Evolutionary conservation across 352 stramenopile species (phyloP).

Genomic region (Phytopythium oedochilum): DNA sequence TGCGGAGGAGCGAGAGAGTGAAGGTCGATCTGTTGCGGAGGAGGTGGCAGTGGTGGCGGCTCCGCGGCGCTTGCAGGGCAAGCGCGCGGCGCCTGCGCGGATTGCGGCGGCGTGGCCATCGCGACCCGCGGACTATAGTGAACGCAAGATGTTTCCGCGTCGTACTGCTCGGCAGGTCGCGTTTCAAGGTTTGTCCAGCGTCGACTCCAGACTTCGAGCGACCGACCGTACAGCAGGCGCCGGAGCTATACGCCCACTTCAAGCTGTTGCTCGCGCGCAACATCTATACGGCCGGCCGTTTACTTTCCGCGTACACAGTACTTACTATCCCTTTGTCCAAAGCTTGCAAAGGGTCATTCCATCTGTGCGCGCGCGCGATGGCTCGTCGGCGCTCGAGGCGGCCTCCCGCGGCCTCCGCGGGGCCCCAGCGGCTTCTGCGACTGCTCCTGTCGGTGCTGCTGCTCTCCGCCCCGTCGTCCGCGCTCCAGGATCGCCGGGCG

Average conservation of each 20-base stretch:
- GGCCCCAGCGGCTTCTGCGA: constrained; percentile 1
- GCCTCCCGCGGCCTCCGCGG: not conserved
- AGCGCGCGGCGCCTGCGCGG: not conserved
- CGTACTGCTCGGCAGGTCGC: too few species aligned
- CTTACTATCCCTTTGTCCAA: too few species aligned
- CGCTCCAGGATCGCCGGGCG: not conserved
- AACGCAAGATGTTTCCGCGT: not conserved
- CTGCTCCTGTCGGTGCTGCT: not conserved
- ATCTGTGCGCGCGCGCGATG: too few species aligned
- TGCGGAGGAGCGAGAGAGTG: not conserved
- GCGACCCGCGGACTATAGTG: not conserved
- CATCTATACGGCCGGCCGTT: not conserved
- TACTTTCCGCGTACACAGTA: constrained; percentile 5
- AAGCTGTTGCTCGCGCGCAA: not conserved
- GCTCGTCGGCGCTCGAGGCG: not conserved
- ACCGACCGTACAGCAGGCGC: not conserved
- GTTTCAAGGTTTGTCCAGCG: too few species aligned
- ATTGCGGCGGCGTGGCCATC: not conserved
- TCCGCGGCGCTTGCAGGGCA: not conserved
- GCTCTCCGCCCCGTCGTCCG: not conserved
- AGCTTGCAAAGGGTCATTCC: too few species aligned
- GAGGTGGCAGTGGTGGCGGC: not conserved
- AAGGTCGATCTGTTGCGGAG: too few species aligned
- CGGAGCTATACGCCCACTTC: not conserved
- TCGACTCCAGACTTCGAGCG: too few species aligned